Conservation (phyloP, 208 protist genomes). For the Crithidia fasciculata region DNA sequence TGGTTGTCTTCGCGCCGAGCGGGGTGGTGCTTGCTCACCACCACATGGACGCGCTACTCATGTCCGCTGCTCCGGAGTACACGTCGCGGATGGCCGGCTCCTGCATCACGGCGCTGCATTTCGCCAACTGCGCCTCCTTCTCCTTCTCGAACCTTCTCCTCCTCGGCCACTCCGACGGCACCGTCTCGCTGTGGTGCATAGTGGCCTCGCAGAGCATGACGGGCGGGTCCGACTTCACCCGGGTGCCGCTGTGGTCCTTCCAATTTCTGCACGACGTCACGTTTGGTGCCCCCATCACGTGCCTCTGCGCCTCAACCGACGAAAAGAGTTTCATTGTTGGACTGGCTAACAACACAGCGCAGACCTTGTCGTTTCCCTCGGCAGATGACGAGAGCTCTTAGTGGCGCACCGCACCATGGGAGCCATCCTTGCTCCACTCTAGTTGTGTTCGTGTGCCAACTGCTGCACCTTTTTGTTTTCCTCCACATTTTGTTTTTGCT, state of each 20-base stretch:
- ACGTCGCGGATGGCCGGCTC: conserved; percentile 19
- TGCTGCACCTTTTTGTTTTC: too few species aligned
- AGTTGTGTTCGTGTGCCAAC: too few species aligned
- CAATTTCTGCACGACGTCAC: conserved; percentile 28
- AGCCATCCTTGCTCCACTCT: too few species aligned
- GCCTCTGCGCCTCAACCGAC: conserved; percentile 11
- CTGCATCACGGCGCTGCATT: conserved; percentile 25
- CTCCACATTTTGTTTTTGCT: too few species aligned
- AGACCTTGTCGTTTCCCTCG: conserved; percentile 20
- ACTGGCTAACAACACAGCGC: conserved; percentile 25
- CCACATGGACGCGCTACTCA: conserved; percentile 30
- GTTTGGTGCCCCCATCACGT: conserved; percentile 30
- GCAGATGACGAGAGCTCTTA: conserved; percentile 18
- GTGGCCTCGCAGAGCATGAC: conserved; percentile 26
- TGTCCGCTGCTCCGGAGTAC: conserved; percentile 17
- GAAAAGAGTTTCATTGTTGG: conserved; percentile 28
- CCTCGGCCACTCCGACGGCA: conserved; percentile 30
- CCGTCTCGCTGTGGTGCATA: conserved; percentile 33
- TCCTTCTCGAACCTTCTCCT: conserved; percentile 25
- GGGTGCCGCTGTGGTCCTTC: conserved; percentile 32
- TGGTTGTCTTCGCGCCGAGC: conserved; percentile 44
- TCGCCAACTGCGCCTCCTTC: conserved; percentile 34
- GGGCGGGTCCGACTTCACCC: conserved; percentile 2
- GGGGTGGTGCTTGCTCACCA: conserved; percentile 47
- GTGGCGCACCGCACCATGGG: background rate